Evolutionary conservation across 2,329 filamentous ascomycete genomes (phyloP), one percentile per base, ranked within the genome.

Genomic region (Hypomyces perniciosus): DNA sequence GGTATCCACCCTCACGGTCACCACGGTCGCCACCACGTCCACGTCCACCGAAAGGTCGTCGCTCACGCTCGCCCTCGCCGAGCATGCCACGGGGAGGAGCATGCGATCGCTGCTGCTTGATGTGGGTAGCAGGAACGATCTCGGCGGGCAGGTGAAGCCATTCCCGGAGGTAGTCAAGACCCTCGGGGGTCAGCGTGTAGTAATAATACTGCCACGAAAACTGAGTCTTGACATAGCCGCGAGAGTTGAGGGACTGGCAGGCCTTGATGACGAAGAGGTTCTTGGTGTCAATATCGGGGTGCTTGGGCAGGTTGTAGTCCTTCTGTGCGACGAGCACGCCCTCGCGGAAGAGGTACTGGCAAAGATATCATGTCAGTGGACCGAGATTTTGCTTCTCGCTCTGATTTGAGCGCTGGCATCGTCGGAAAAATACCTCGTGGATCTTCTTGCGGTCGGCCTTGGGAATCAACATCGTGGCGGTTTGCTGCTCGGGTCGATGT

Each of bases 191-290:
- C 77, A 99, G 86, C 77, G 93, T 96, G 86, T 99, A 99, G 88
- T 99, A 99, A 87, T 97, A 96, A 84, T 91, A 96, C 80, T 96
- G 90, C 90, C 90, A 96, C 64, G 90, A 96, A 88, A 99, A 99
- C 78, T 95, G 93, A 68, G 93, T 99, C 89, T 99, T 99, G 79
- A 99, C 85, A 78, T 89, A 97, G 73, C 92, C 92, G 74, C 93
- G 92, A 66, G 91, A 96, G 80, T 85, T 95, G 72, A 99, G 85
- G 61, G 93, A 99, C 83, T 99, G 93, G 79, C 85, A 86, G 70
- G 93, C 93, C 86, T 99, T 99, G 85, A 99, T 89, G 75, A 97
- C 92, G 76, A 78, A 97, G 69, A 99, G 89, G 85, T 99, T 99
- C 87, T 96, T 96, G 77, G 90, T 95, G 81, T 96, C 93, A 76